Evolutionary conservation across 2,329 filamentous ascomycete species (phyloP).

Genomic region (Phaeophleospora eucalypticola): DNA sequence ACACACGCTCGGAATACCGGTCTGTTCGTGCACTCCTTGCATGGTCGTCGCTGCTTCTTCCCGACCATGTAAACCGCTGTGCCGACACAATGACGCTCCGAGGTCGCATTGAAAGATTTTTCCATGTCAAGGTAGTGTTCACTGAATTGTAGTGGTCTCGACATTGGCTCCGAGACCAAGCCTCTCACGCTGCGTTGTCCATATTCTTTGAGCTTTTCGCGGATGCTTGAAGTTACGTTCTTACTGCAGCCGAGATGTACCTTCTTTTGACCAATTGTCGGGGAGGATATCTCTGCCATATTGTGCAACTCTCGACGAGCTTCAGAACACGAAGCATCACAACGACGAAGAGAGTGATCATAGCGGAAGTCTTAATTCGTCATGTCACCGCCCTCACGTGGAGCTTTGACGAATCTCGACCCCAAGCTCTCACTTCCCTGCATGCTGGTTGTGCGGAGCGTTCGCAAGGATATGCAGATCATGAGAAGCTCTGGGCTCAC

Average conservation of each 20-base stretch:
- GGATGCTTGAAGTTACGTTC: background rate
- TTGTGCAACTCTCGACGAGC: too few relatives aligned
- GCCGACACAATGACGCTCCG: background rate
- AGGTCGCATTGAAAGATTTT: background rate
- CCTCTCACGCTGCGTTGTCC: background rate
- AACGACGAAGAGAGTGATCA: too few relatives aligned
- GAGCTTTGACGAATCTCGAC: too few relatives aligned
- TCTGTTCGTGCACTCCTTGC: background rate
- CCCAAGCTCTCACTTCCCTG: too few relatives aligned
- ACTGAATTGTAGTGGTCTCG: background rate
- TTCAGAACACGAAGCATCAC: too few relatives aligned
- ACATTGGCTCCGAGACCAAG: background rate
- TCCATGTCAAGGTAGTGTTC: background rate
- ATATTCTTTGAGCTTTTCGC: background rate
- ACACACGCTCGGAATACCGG: background rate
- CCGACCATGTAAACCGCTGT: background rate
- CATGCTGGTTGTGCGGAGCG: too few relatives aligned
- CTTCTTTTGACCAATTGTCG: too few relatives aligned
- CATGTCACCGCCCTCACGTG: too few relatives aligned
- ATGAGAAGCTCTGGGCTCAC: too few relatives aligned
- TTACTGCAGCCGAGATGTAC: background rate
- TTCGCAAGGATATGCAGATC: too few relatives aligned
- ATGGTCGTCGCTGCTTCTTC: background rate
- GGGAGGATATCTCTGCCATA: too few relatives aligned
- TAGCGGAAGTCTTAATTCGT: too few relatives aligned